Evolutionary conservation across 176 grass and related monocot species (phyloP).

Genomic region (Oryza meyeriana): DNA sequence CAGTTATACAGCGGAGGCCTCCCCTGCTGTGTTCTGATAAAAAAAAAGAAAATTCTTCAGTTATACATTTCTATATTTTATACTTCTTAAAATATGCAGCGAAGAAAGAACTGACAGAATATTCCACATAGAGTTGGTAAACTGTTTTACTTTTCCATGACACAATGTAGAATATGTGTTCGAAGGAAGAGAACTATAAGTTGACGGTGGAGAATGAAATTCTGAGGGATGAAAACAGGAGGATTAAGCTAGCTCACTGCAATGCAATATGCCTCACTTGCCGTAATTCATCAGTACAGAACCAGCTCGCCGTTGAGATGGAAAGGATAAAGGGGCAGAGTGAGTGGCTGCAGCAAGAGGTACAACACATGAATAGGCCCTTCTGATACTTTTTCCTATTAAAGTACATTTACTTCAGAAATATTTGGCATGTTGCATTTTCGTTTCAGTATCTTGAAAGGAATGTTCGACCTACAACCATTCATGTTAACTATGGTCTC

Average conservation of each 20-base stretch:
- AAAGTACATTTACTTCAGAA: background rate
- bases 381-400: background rate
- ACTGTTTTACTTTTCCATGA: background rate
- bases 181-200: conserved; percentile 52
- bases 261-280: conserved; percentile 33
- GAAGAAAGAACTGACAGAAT: background rate
- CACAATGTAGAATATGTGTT: conserved; percentile 39
- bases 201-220: conserved; percentile 52
- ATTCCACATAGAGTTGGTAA: conserved; percentile 1
- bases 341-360: conserved; percentile 37
- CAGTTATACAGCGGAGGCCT: background rate
- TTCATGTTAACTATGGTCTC: background rate
- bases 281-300: background rate
- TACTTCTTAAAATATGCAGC: background rate
- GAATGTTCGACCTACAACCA: background rate
- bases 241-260: conserved; percentile 10
- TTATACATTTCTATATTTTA: background rate
- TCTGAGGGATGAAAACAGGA: conserved; percentile 42
- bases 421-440: background rate
- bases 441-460: background rate
- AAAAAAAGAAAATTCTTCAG: background rate
- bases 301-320: conserved; percentile 25
- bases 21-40: no score
- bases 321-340: conserved; percentile 36
- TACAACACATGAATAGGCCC: conserved; percentile 17